Base-by-base conservation (phyloP, 108 stramenopile genomes). In the Cyclotella distinguenda region DNA sequence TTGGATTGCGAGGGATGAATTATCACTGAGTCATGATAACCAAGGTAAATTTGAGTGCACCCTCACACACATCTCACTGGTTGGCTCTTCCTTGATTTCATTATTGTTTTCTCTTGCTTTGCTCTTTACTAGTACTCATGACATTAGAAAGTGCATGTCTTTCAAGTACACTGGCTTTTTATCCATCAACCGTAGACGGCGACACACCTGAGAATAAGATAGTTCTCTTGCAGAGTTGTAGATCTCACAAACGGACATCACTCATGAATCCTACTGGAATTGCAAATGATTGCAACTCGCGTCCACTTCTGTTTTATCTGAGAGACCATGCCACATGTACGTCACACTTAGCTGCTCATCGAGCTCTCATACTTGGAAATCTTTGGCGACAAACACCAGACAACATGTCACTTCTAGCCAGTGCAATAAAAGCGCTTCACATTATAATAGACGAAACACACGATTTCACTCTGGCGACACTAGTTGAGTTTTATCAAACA, bases 1-100 rank as follows among this genome's bases (percentile, higher is more conserved):
- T 60, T 88, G 86, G 85, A 47, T 93, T 39, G 88, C 91, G 33
- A 64, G 59, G 11, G 91, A 93, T 60, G 88, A 89, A 70, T 58
- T 93, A 23, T 51, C 70, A 12, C 78, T 88, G 46, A 93, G 85
- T 51, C 82, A 86, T 32, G 67, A 83, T n/a, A 82, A 93, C 47
- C 76, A 81, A 48, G 47, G 47, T 48, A 6, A 48, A 42, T 42
- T 16, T 42, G 13, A 16, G 1, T 5, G 40, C 40, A 16, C 5
- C 5, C 16, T 16, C 2, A 5, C 16, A 16, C 16, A 5, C 40
- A 42, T 42, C n/a, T n/a, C n/a, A n/a, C n/a, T n/a, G n/a, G n/a
- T n/a, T n/a, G n/a, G n/a, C n/a, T n/a, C n/a, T n/a, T n/a, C n/a
- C n/a, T n/a, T n/a, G 83, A 85, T 44, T 77, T 88, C 42, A 21